Conservation (phyloP, 768 basidiomycete species). For the Serendipita indica region DNA sequence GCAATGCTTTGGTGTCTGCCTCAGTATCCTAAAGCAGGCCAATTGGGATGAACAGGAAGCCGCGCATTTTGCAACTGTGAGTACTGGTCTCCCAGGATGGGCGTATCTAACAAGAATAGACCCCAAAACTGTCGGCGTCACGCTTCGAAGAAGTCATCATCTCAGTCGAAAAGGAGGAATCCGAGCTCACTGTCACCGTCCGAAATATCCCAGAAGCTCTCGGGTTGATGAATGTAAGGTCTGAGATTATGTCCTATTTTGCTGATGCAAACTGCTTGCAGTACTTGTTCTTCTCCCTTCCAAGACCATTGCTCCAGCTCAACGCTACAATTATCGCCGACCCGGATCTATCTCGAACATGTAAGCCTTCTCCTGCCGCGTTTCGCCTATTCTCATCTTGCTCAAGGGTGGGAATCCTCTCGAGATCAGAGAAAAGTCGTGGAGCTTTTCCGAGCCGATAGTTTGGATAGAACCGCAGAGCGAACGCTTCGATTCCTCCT, state of each 20-base stretch:
- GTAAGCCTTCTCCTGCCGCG: background rate
- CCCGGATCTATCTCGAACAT: background rate
- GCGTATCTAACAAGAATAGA: background rate
- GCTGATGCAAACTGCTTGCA: background rate
- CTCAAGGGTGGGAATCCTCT: slow-evolving; percentile 1
- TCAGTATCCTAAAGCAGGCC: background rate
- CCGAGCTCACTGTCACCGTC: background rate
- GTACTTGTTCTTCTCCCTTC: slow-evolving; percentile 1
- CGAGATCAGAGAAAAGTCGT: background rate
- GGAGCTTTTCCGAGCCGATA: background rate
- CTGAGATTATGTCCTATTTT: background rate
- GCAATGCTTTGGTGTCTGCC: background rate
- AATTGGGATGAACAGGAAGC: slow-evolving; percentile 8
- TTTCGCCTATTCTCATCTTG: background rate
- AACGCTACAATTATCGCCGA: background rate
- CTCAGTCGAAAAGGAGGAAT: background rate
- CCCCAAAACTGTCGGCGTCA: slow-evolving; percentile 1
- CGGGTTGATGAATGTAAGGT: slow-evolving; percentile 2
- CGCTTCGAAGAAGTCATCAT: slow-evolving; percentile 6
- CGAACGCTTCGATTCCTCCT: background rate
- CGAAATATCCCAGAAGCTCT: background rate
- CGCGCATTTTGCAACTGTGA: slow-evolving; percentile 1
- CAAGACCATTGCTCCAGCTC: background rate
- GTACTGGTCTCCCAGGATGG: background rate
- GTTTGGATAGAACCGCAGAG: background rate